Evolutionary conservation across 805 yeast species (phyloP), one percentile per base, ranked within the genome.

Genomic region (Candida jianshihensis): DNA sequence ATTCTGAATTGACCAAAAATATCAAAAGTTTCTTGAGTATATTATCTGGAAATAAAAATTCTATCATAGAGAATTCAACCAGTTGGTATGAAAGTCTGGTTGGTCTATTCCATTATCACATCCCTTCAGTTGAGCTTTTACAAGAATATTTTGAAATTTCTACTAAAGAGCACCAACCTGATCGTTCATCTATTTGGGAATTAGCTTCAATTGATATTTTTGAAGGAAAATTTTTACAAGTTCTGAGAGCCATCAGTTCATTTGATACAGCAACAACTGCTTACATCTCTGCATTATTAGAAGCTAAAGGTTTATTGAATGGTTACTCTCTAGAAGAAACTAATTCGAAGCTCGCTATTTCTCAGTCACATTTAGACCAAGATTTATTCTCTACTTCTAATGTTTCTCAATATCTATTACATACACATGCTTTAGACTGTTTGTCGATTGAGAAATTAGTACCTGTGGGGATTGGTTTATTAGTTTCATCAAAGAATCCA

Each of bases 41-140:
- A 15, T 37, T 66, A 1, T 50, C 66, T 22, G 72, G 72, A 15
- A 54, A 63, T 32, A 57, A 62, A 33, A 46, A 50, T 26, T 63
- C 76, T 4, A 80, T 81, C 17, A 52, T 74, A 4, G 61, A 63
- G 13, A 65, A 62, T 47, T 70, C 84, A 13, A 61, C 64, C 6
- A 57, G 73, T 0, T 83, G 94, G 94, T 81, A 78, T 51, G 92
- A 83, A 49, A 64, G 78, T 12, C 66, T 75, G 27, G 60, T 69
- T 27, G 74, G 75, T 7, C 63, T 78, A n/a, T 53, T 75, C 9
- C 57, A 78, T 26, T 84, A 64, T 50, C 78, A 78, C 49, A 68
- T 81, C 58, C 87, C 76, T 47, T 66, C 75, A 5, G 35, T 51
- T 10, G 63, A 65, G 26, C 49, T 72, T 19, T 41, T 70, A 2